A percentile compares a stretch with the other conserved stretches of the same genome.
Conservation (phyloP, 257 asterid species). For the Primulina eburnea region DNA sequence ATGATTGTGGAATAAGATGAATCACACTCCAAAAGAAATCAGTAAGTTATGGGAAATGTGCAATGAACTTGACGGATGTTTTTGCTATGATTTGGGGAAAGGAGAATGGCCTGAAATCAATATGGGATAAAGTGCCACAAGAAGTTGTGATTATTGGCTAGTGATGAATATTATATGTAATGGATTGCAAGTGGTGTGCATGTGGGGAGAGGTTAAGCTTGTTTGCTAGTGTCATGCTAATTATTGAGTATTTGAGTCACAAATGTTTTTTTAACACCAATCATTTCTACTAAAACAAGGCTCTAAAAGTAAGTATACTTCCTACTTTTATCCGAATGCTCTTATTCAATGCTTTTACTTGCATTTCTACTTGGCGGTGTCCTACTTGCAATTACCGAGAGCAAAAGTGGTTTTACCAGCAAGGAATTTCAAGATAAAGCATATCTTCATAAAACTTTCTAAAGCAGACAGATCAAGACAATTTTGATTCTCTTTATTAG, state of each 20-base stretch:
- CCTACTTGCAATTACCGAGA: not conserved
- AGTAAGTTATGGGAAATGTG: not conserved
- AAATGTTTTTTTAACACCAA: not conserved
- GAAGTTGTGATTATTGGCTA: conserved; percentile 31
- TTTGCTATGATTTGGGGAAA: conserved; percentile 24
- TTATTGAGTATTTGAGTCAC: not conserved
- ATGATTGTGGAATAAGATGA: conserved; percentile 32
- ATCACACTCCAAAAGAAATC: conserved; percentile 3
- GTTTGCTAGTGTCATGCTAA: conserved; percentile 29
- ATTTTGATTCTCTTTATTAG: not conserved
- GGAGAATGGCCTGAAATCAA: conserved; percentile 28
- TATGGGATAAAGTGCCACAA: conserved; percentile 39
- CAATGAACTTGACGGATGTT: conserved; percentile 18
- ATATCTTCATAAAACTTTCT: not conserved
- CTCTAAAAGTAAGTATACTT: not conserved
- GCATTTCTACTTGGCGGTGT: not conserved
- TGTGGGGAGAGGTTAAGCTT: conserved; percentile 36
- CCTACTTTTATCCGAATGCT: not conserved
- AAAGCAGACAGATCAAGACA: not conserved
- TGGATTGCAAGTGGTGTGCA: conserved; percentile 36
- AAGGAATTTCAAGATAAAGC: not conserved
- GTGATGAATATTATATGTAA: conserved; percentile 28
- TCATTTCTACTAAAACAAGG: not conserved
- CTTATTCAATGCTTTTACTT: not conserved
- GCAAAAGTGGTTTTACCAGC: not conserved